A percentile compares a stretch with the other conserved stretches of the same genome.
phyloP scores from a whole-genome alignment of 2,329 filamentous ascomycete genomes.

The Coleophoma cylindrospora region DNA sequence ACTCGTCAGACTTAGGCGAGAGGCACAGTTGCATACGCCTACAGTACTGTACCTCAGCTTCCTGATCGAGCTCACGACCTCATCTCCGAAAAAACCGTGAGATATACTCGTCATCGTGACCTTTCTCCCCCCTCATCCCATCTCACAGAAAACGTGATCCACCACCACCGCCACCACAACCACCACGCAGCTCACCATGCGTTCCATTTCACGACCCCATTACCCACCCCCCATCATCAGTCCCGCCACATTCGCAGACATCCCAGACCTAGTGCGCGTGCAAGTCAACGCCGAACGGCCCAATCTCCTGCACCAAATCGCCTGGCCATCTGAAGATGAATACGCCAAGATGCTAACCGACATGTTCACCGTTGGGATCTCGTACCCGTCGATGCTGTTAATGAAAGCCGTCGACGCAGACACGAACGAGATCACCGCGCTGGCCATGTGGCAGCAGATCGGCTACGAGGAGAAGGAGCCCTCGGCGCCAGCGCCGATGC shows the following conservation, averaged over 20 bases:
- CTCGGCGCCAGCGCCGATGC: neutral
- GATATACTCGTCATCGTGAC: no score
- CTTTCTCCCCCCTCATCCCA: no score
- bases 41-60: no score
- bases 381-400: neutral
- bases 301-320: neutral
- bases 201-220: neutral
- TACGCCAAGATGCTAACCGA: neutral
- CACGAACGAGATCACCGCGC: neutral
- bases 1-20: no score
- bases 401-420: neutral
- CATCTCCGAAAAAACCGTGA: no score
- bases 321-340: neutral
- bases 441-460: neutral
- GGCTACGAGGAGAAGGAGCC: neutral
- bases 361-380: no score
- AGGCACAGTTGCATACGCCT: no score
- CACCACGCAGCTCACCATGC: neutral
- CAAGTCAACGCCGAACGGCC: neutral
- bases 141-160: conserved; percentile 7
- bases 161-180: neutral
- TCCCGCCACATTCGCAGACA: neutral
- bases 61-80: no score
- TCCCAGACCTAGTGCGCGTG: neutral
- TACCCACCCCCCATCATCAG: neutral